Conservation (phyloP, 208 protist species). For the Leishmania tropica region DNA sequence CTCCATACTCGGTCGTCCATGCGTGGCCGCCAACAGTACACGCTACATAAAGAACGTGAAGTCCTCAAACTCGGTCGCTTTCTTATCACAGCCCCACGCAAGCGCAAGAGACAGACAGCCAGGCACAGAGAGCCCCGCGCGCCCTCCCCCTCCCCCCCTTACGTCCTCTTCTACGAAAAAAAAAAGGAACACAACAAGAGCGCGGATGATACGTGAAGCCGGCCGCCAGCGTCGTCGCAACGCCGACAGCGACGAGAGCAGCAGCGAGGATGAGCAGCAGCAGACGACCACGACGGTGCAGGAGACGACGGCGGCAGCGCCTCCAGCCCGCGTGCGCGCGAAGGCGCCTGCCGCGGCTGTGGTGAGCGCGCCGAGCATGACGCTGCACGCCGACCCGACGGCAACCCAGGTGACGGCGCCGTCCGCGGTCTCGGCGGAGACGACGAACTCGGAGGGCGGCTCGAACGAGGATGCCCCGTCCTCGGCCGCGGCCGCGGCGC, state of each 20-base stretch:
- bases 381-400: background rate
- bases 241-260: constrained; percentile 32
- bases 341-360: constrained; percentile 10
- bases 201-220: constrained; percentile 11
- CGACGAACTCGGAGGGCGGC: background rate
- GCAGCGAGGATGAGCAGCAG: constrained; percentile 30
- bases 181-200: background rate
- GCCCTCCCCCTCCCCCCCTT: background rate
- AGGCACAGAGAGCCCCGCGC: background rate
- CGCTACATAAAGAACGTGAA: background rate
- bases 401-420: background rate
- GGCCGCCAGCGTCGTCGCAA: constrained; percentile 30
- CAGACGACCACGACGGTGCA: background rate
- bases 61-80: background rate
- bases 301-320: background rate
- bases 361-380: background rate
- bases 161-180: background rate
- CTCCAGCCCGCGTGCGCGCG: constrained; percentile 9
- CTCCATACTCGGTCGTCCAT: background rate
- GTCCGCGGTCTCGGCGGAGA: background rate
- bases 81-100: background rate
- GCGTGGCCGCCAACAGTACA: background rate
- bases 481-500: background rate
- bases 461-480: constrained; percentile 4
- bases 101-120: too few relatives aligned